These are phyloP conservation scores for Cutaneotrichosporon mucoides DNA, from an alignment of 1,284 basidiomycete genomes.

Conservation along the genomic window DNA sequence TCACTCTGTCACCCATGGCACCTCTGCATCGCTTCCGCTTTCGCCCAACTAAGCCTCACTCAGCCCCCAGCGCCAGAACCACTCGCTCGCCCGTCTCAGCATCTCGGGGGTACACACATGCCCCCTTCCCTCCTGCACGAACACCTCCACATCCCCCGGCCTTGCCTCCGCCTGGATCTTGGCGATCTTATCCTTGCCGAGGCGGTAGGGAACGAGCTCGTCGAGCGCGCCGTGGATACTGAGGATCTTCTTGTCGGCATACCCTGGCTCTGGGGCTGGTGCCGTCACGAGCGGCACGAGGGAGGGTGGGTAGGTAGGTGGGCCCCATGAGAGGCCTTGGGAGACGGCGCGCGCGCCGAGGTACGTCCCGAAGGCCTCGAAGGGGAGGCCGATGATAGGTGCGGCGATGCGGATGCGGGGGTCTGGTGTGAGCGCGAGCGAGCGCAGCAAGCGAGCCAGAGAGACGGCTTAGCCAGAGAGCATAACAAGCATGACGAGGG, in stretches of 20 bases:
- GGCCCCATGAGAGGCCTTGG: slow-evolving; percentile 51
- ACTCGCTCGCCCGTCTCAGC: slow-evolving; percentile 43
- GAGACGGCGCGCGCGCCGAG: slow-evolving; percentile 58
- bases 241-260: slow-evolving; percentile 64
- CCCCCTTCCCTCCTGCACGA: slow-evolving; percentile 44
- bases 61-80: slow-evolving; percentile 45
- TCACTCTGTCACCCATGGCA: no score
- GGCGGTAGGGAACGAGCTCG: slow-evolving; percentile 38
- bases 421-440: slow-evolving; percentile 51
- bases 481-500: no score
- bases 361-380: slow-evolving; percentile 58
- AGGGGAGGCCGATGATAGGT: slow-evolving; percentile 70
- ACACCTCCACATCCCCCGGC: slow-evolving; percentile 35
- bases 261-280: slow-evolving; percentile 55
- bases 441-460: no score
- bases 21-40: no score
- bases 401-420: slow-evolving; percentile 66
- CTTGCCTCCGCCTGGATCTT: slow-evolving; percentile 21
- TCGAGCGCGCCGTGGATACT: slow-evolving; percentile 58
- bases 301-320: slow-evolving; percentile 60
- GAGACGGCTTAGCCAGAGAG: no score
- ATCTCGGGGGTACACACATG: slow-evolving; percentile 49
- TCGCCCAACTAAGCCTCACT: no score
- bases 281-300: slow-evolving; percentile 54
- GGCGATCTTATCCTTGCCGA: slow-evolving; percentile 37